phyloP scores from a whole-genome alignment of 768 basidiomycete species.

The Lentinula raphanica region DNA sequence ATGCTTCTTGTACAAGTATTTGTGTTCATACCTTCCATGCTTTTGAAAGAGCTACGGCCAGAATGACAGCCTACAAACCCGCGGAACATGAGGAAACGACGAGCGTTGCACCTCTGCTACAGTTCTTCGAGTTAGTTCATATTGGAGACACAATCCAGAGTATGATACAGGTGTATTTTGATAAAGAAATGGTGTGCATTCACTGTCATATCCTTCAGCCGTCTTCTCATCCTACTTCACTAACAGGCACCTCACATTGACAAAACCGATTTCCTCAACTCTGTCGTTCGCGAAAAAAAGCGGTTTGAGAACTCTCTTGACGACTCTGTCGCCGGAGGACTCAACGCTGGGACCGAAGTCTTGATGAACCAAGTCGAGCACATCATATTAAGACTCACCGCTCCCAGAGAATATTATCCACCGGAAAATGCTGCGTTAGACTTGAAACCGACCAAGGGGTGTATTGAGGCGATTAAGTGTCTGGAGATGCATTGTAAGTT shows the following conservation, averaged over 20 bases:
- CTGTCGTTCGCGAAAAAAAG: slow-evolving; percentile 94
- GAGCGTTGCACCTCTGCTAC: slow-evolving; percentile 83
- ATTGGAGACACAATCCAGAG: slow-evolving; percentile 96
- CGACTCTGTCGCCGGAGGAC: slow-evolving; percentile 86
- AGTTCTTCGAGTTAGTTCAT: slow-evolving; percentile 97
- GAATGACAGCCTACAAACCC: slow-evolving; percentile 88
- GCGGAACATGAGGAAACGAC: slow-evolving; percentile 77
- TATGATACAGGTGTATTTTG: slow-evolving; percentile 91
- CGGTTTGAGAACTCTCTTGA: slow-evolving; percentile 89
- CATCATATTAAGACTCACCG: slow-evolving; percentile 77
- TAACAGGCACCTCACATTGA: slow-evolving; percentile 80
- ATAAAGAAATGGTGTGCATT: neutral
- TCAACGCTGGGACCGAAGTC: slow-evolving; percentile 94
- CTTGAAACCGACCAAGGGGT: slow-evolving; percentile 81
- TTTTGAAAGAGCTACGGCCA: slow-evolving; percentile 66
- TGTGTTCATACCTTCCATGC: neutral
- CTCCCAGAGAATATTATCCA: slow-evolving; percentile 87
- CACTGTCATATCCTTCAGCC: neutral
- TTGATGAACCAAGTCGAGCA: slow-evolving; percentile 98
- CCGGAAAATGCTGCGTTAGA: slow-evolving; percentile 75
- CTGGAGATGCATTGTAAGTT: slow-evolving; percentile 88
- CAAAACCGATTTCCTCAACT: slow-evolving; percentile 88
- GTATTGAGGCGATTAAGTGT: slow-evolving; percentile 84
- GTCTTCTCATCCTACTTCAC: neutral
- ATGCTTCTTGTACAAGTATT: slow-evolving; percentile 14